phyloP scores from a whole-genome alignment of 176 grass and related monocot species.

The Phoenix roebelenii region DNA sequence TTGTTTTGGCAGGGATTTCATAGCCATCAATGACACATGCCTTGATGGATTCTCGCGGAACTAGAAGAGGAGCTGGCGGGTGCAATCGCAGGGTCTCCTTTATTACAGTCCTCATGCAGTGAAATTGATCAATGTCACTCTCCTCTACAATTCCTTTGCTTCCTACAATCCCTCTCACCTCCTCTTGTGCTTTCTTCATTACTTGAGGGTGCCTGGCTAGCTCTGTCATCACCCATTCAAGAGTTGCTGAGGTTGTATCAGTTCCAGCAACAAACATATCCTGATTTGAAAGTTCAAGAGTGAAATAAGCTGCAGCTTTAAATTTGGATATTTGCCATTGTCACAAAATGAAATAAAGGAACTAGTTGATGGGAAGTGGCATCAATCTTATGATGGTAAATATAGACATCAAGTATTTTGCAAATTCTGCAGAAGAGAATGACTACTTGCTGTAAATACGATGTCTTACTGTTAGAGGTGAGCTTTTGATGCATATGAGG shows the following conservation, averaged over 20 bases:
- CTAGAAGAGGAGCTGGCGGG: slow-evolving; percentile 25
- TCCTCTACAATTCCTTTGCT: slow-evolving; percentile 23
- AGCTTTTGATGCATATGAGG: too few species aligned
- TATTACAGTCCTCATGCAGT: slow-evolving; percentile 26
- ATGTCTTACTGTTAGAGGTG: too few species aligned
- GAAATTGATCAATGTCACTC: slow-evolving; percentile 12
- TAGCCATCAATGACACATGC: slow-evolving; percentile 32
- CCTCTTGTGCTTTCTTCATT: slow-evolving; percentile 35
- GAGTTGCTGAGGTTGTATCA: slow-evolving; percentile 24
- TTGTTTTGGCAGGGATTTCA: slow-evolving; percentile 32
- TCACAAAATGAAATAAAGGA: too few species aligned
- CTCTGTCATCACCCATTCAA: slow-evolving; percentile 32
- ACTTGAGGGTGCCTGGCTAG: slow-evolving; percentile 9
- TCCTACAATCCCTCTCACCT: slow-evolving; percentile 28
- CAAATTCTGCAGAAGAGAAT: too few species aligned
- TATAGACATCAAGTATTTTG: too few species aligned
- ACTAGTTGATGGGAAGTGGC: too few species aligned
- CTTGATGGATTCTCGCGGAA: slow-evolving; percentile 22
- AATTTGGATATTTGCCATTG: too few species aligned
- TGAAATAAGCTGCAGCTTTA: too few species aligned
- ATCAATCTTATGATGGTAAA: too few species aligned
- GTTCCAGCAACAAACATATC: slow-evolving; percentile 34
- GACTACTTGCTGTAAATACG: too few species aligned
- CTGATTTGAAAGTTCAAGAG: slow-evolving; percentile 1
- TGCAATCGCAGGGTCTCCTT: slow-evolving; percentile 44